A percentile compares a stretch with the other conserved stretches of the same genome.
These are phyloP conservation scores for Chrysoporthe austroafricana DNA, from an alignment of 2,329 filamentous ascomycete species.

Conservation along the genomic window DNA sequence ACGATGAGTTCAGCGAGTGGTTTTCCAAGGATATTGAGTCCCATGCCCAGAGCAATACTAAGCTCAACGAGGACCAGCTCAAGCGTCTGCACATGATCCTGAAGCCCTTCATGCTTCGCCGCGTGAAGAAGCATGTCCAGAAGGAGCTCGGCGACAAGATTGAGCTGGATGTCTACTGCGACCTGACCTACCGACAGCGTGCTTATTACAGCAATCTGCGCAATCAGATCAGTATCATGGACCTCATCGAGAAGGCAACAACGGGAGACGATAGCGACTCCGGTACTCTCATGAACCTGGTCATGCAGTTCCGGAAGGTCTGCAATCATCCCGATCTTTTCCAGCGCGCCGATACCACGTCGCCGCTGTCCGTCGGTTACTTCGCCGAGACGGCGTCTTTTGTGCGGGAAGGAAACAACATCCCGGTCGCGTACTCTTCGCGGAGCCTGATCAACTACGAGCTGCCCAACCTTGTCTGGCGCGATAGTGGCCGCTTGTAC, in stretches of 20 bases:
- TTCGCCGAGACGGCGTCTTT: conserved; percentile 97
- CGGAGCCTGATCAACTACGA: conserved; percentile 84
- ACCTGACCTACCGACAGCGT: conserved; percentile 93
- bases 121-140: conserved; percentile 99
- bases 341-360: conserved; percentile 88
- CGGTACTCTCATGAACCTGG: conserved; percentile 96
- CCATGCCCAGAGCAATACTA: conserved; percentile 98
- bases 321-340: conserved; percentile 98
- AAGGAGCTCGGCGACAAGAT: conserved; percentile 99
- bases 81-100: conserved; percentile 98
- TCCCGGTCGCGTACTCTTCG: conserved; percentile 85
- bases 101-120: conserved; percentile 98
- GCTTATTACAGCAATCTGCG: conserved; percentile 90
- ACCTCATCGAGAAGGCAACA: conserved; percentile 95
- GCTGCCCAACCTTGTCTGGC: conserved; percentile 80
- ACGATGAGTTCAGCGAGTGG: conserved; percentile 93
- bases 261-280: conserved; percentile 93
- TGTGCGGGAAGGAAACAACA: conserved; percentile 79
- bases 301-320: conserved; percentile 99
- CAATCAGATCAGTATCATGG: conserved; percentile 98
- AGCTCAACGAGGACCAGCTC: conserved; percentile 97
- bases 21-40: conserved; percentile 97
- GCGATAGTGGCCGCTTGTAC: conserved; percentile 76
- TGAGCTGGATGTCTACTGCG: conserved; percentile 92
- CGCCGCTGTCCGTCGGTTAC: conserved; percentile 79